phyloP scores from a whole-genome alignment of 1,284 basidiomycete species.

The Cryptococcus sp. region DNA sequence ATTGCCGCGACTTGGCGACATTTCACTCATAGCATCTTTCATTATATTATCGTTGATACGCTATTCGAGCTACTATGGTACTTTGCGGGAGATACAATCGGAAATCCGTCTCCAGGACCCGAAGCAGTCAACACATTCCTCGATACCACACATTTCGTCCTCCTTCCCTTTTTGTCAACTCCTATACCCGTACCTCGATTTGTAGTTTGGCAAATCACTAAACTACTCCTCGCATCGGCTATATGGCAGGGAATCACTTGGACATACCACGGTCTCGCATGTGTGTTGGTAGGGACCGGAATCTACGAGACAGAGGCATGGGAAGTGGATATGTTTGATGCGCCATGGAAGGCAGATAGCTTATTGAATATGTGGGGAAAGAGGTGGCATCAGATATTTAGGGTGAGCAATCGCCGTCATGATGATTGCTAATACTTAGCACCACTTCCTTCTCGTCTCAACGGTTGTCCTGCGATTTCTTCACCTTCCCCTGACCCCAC shows the following conservation, averaged over 20 bases:
- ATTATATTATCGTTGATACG: conserved; percentile 31
- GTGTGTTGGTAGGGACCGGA: conserved; percentile 15
- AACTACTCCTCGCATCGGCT: conserved; percentile 19
- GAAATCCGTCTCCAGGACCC: conserved; percentile 3
- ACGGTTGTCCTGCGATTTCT: conserved; percentile 18
- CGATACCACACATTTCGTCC: conserved; percentile 13
- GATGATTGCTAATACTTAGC: conserved; percentile 11
- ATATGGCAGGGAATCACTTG: conserved; percentile 30
- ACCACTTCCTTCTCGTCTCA: conserved; percentile 39
- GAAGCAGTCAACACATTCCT: conserved; percentile 19
- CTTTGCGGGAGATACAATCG: conserved; percentile 22
- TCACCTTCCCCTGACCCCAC: conserved; percentile 16
- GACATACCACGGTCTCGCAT: conserved; percentile 36
- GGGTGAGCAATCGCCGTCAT: not conserved
- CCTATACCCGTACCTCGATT: conserved; percentile 5
- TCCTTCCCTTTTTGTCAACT: conserved; percentile 18
- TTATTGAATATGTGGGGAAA: conserved; percentile 45
- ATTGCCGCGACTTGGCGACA: conserved; percentile 25
- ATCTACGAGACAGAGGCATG: conserved; percentile 34
- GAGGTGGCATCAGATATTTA: conserved; percentile 41
- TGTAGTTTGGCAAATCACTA: conserved; percentile 15
- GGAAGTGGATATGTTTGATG: conserved; percentile 40
- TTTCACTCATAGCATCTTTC: conserved; percentile 8
- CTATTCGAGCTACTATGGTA: conserved; percentile 23
- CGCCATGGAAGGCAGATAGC: conserved; percentile 35